A percentile compares a stretch with the other conserved stretches of the same genome.
These are phyloP conservation scores for Boletus rufocinnamomeus DNA, from an alignment of 768 basidiomycete genomes.

Conservation along the genomic window DNA sequence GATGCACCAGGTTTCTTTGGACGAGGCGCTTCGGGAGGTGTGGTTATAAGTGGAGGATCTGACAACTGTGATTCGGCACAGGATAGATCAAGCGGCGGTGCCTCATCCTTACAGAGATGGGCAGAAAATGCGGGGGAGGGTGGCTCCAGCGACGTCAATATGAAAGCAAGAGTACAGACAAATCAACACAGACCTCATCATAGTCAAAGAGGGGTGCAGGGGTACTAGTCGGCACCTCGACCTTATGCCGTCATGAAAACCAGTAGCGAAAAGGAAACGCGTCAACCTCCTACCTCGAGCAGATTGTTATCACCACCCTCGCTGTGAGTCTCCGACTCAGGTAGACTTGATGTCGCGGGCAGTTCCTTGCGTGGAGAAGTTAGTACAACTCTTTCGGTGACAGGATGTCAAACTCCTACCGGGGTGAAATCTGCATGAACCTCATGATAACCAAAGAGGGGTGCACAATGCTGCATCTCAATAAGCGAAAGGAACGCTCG, in stretches of 20 bases:
- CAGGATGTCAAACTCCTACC: too few relatives aligned
- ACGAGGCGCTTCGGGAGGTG: neutral
- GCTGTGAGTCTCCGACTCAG: neutral
- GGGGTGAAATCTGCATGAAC: too few relatives aligned
- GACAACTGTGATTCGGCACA: neutral
- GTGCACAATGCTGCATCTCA: slow-evolving; percentile 10
- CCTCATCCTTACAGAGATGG: neutral
- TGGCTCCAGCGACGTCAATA: too few relatives aligned
- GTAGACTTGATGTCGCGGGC: neutral
- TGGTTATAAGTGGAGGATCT: neutral
- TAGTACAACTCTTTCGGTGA: neutral
- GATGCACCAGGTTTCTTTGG: neutral
- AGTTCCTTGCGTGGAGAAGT: neutral
- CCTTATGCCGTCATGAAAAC: neutral
- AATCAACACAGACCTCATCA: too few relatives aligned
- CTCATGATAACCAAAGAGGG: too few relatives aligned
- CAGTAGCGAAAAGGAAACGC: neutral
- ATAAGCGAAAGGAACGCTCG: neutral
- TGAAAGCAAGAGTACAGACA: too few relatives aligned
- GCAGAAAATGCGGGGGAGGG: neutral
- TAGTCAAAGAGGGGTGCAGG: neutral
- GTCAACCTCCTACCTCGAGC: too few relatives aligned
- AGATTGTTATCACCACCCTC: too few relatives aligned
- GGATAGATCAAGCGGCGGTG: neutral
- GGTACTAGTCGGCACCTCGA: neutral